Evolutionary conservation across 352 stramenopile species (phyloP), one percentile per base, ranked within the genome.

Genomic region (Globisporangium canariense): DNA sequence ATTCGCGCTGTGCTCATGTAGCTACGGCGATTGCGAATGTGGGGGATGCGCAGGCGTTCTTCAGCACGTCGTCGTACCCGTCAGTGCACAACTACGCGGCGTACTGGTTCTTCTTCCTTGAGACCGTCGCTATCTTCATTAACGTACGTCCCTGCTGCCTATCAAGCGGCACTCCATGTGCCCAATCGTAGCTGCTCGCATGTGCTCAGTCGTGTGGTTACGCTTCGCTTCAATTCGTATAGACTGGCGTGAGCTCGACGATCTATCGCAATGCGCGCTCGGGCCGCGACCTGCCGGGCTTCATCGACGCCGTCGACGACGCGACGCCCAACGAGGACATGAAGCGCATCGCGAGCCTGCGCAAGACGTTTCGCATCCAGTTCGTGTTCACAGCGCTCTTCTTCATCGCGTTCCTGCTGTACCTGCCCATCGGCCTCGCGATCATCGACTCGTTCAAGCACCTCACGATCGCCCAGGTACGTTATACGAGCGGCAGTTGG

Each of bases 91-190:
- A 88, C 60, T 68, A 74, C 52, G 75, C 73, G 1, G 79, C 79
- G 51, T 89, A 88, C 63, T 88, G 71, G 66, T 89, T 91, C 70
- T 89, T 91, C 62, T 65, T 82, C 49, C 67, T 91, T 55, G 75
- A 89, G 64, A 81, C 78, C 2, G 30, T 86, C 41, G 78, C 80
- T 9, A 63, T 89, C 22, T 78, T 80, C 52, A 68, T 83, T 62
- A 89, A 91, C 61, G 82, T 89, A 72, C 46, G 72, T 74, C 22
- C 28, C 28, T 25, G 25, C 10, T 7, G 3, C 3, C 25, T n/a
- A n/a, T 13, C 1, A n/a, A 45, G 25, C 25, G 25, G 10, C 40
- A 2, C 40, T 45, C 4, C 40, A 45, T 45, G 40, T 45, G 40
- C 11, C 18, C 50, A 22, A 18, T 40, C 30, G 34, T 57, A 28